phyloP scores from a whole-genome alignment of 2,329 filamentous ascomycete species.

The Meredithiella fracta region DNA sequence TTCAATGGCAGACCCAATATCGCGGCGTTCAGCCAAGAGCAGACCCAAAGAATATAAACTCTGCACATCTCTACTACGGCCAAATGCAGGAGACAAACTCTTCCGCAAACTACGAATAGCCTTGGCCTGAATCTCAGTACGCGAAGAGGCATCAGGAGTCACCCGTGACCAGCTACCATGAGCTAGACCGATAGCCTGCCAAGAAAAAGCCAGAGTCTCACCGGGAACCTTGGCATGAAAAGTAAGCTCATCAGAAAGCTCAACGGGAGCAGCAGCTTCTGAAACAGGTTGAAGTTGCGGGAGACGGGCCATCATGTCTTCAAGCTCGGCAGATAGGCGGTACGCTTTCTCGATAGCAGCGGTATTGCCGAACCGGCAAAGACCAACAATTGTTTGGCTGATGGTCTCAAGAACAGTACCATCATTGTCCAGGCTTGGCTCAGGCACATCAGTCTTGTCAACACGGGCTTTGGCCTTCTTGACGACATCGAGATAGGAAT shows the following conservation, averaged over 20 bases:
- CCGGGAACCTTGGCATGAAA: slow-evolving; percentile 34
- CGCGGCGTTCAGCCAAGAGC: slow-evolving; percentile 75
- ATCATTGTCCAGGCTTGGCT: slow-evolving; percentile 62
- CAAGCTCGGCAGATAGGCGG: slow-evolving; percentile 51
- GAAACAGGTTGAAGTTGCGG: slow-evolving; percentile 20
- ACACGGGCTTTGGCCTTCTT: slow-evolving; percentile 70
- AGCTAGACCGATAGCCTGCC: slow-evolving; percentile 71
- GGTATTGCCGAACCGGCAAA: slow-evolving; percentile 66
- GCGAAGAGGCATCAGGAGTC: slow-evolving; percentile 56
- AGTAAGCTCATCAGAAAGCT: slow-evolving; percentile 22
- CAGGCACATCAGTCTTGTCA: slow-evolving; percentile 56
- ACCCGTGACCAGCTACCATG: slow-evolving; percentile 75
- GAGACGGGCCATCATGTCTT: slow-evolving; percentile 55
- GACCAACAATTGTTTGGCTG: slow-evolving; percentile 59
- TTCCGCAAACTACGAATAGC: slow-evolving; percentile 62
- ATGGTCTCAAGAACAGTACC: slow-evolving; percentile 61
- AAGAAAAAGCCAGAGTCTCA: slow-evolving; percentile 49
- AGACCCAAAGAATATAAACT: slow-evolving; percentile 66
- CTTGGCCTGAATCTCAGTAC: slow-evolving; percentile 58
- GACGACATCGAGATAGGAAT: slow-evolving; percentile 81
- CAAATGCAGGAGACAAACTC: slow-evolving; percentile 51
- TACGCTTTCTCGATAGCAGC: slow-evolving; percentile 65
- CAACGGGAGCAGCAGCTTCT: slow-evolving; percentile 15
- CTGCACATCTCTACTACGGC: slow-evolving; percentile 51
- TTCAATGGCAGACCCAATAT: slow-evolving; percentile 65